Evolutionary conservation across 1,284 basidiomycete species (phyloP).

Genomic region (Trichosporon faecale): DNA sequence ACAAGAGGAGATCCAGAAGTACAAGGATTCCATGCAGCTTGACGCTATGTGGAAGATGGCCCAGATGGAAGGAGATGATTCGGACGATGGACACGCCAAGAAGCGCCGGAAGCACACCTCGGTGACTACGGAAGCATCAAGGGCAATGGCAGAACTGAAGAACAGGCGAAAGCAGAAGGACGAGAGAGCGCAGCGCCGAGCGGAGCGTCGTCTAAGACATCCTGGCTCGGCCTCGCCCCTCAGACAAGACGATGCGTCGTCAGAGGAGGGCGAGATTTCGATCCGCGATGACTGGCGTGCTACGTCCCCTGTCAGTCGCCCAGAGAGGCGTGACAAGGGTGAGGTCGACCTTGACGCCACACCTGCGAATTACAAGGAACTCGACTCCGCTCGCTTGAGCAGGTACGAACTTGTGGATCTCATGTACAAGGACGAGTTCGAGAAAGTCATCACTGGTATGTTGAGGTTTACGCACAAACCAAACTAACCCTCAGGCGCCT

Average conservation of each 20-base stretch:
- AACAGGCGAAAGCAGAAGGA: conserved; percentile 67
- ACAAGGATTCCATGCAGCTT: conserved; percentile 69
- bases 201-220: conserved; percentile 58
- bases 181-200: conserved; percentile 38
- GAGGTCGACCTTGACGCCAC: conserved; percentile 62
- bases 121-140: conserved; percentile 75
- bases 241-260: conserved; percentile 33
- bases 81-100: conserved; percentile 49
- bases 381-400: conserved; percentile 70
- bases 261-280: conserved; percentile 68
- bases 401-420: conserved; percentile 66
- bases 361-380: conserved; percentile 64
- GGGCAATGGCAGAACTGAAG: conserved; percentile 76
- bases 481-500: conserved; percentile 60
- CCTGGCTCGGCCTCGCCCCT: conserved; percentile 42
- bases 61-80: conserved; percentile 51
- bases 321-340: conserved; percentile 64
- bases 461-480: neutral
- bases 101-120: conserved; percentile 65
- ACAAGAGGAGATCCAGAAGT: conserved; percentile 73
- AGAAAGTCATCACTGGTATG: conserved; percentile 34
- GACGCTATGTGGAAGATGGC: conserved; percentile 65
- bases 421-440: conserved; percentile 36
- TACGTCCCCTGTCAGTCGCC: conserved; percentile 20
- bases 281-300: conserved; percentile 59